These are phyloP conservation scores for Vigna radiata DNA, from an alignment of 306 rosid species.

Conservation along the genomic window DNA sequence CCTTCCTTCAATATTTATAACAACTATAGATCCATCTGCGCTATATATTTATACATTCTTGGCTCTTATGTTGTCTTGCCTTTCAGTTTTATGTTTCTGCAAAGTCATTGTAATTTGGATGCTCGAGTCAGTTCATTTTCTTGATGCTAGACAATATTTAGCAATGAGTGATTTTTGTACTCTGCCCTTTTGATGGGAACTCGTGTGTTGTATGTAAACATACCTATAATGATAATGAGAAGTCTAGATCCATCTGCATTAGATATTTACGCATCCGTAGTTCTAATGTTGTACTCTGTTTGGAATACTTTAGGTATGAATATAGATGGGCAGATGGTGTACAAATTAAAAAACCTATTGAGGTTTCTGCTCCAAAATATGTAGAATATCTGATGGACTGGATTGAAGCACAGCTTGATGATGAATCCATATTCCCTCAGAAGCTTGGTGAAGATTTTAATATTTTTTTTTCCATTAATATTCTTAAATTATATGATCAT, in stretches of 20 bases:
- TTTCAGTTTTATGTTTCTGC: background rate
- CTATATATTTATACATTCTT: conserved; percentile 6
- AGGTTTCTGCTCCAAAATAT: conserved; percentile 98
- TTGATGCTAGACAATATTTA: background rate
- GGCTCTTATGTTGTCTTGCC: conserved; percentile 45
- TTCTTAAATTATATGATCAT: conserved; percentile 9
- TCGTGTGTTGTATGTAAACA: conserved; percentile 24
- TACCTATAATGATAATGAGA: conserved; percentile 24
- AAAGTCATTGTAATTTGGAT: background rate
- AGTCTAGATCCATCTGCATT: conserved; percentile 17
- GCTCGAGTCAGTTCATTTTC: background rate
- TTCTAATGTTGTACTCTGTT: conserved; percentile 45
- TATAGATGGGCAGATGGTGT: conserved; percentile 99
- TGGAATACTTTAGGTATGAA: conserved; percentile 74
- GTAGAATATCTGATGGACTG: conserved; percentile 99
- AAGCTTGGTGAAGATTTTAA: conserved; percentile 73
- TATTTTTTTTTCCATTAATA: background rate
- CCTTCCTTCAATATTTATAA: conserved; percentile 23
- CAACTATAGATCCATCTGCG: conserved; percentile 13
- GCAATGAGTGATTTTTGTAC: conserved; percentile 22
- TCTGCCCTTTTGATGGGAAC: conserved; percentile 37
- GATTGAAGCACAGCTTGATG: conserved; percentile 98
- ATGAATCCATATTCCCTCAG: conserved; percentile 98
- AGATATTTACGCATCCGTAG: conserved; percentile 1
- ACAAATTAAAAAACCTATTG: conserved; percentile 95